Percentiles rank a stretch among this genome's conserved stretches.
phyloP scores from a whole-genome alignment of 805 yeast genomes.

The Saccharomycopsis vini region DNA sequence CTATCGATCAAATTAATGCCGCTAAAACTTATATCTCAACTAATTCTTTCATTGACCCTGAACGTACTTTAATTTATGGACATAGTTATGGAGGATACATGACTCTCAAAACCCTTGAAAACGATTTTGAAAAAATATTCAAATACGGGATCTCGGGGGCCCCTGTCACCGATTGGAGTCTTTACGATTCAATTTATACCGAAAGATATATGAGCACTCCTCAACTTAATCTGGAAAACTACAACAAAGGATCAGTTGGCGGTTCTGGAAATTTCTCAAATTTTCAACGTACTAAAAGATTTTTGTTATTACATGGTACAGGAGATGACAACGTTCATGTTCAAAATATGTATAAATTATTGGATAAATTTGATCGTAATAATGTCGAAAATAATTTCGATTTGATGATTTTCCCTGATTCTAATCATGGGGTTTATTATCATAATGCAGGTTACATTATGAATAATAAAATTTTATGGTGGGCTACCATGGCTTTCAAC shows the following conservation, averaged over 20 bases:
- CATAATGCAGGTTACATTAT: slow-evolving; percentile 68
- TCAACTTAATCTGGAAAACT: slow-evolving; percentile 38
- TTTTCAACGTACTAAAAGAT: slow-evolving; percentile 44
- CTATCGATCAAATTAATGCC: slow-evolving; percentile 77
- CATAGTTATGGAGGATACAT: slow-evolving; percentile 85
- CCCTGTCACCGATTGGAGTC: slow-evolving; percentile 73
- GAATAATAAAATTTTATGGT: slow-evolving; percentile 53
- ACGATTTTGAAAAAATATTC: slow-evolving; percentile 52
- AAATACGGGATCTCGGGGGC: slow-evolving; percentile 77
- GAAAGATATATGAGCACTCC: slow-evolving; percentile 68
- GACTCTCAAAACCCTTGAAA: slow-evolving; percentile 64
- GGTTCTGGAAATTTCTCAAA: slow-evolving; percentile 25
- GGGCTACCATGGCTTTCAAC: slow-evolving; percentile 56
- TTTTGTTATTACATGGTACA: slow-evolving; percentile 71
- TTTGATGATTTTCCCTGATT: slow-evolving; percentile 71
- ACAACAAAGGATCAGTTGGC: slow-evolving; percentile 37
- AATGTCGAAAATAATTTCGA: slow-evolving; percentile 68
- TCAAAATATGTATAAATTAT: slow-evolving; percentile 54
- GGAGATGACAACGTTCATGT: slow-evolving; percentile 81
- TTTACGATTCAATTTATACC: slow-evolving; percentile 71
- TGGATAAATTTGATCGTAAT: slow-evolving; percentile 47
- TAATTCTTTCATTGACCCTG: slow-evolving; percentile 38
- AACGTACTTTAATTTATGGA: slow-evolving; percentile 69
- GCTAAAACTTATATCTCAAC: slow-evolving; percentile 59
- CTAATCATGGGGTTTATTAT: slow-evolving; percentile 63